Base-by-base conservation (phyloP, 192 early-diverging fungal genomes). In the Rhizophagus sp. region DNA sequence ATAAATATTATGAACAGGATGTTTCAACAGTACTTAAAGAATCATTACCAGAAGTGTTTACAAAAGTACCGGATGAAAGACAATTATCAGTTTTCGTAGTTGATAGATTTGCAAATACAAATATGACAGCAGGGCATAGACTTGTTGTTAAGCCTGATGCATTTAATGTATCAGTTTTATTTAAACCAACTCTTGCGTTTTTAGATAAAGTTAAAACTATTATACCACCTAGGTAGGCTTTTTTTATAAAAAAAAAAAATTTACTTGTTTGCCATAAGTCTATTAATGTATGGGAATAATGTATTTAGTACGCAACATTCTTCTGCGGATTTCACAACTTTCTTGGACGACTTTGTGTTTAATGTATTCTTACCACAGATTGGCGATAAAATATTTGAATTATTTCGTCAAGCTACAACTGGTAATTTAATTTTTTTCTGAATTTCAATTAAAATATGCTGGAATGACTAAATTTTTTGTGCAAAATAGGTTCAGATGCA, bases 361-460 rank as follows among this genome's bases (percentile, higher is more conserved):
- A 92, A 92, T 86, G 85, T 95, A 27, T 97, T 95, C 71, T 77
- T 98, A 78, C 94, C 95, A 12, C 91, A 93, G 71, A 92, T 95
- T 70, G 94, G 97, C 79, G 90, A 95, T n/a, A 89, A 93, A 61
- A 92, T 95, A 1, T 84, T 95, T 84, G 90, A 91, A 44, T 89
- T 93, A 76, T 91, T 92, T 73, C 88, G 92, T 44, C 78, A 86
- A 44, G 86, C 89, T 50, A 92, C 93, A 39, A 88, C 86, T 78
- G 93, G 94, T 89, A 79, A 69, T 62, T 74, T 74, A 33, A 4
- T 65, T 1, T 27, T 1, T 12, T 25, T 4, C 25, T 13, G 6
- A 30, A 4, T 33, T 15, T 15, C 17, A 39, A 76, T 7, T 44
- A 30, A 39, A 70, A 44, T 72, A 62, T 47, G 11, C 0, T 2